Conservation (phyloP, 805 yeast genomes). For the Pichia thaimueangensis region DNA sequence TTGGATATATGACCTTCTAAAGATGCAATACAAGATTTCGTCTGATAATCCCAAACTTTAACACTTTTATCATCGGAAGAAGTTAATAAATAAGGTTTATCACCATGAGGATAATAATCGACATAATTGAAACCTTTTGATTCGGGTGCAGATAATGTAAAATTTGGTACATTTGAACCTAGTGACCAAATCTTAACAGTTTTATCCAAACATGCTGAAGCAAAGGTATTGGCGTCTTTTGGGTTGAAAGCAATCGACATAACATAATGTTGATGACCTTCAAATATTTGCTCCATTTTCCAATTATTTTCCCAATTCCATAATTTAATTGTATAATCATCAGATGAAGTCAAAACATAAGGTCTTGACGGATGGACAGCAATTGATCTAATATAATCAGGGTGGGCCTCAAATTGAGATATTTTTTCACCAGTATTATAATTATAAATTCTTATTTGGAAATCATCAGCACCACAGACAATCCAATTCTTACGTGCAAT, state of each 20-base stretch:
- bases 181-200: conserved; percentile 96
- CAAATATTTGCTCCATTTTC: conserved; percentile 84
- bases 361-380: conserved; percentile 95
- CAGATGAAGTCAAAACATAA: conserved; percentile 80
- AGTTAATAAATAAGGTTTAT: conserved; percentile 91
- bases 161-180: conserved; percentile 82
- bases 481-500: conserved; percentile 97
- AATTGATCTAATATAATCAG: conserved; percentile 89
- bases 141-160: conserved; percentile 86
- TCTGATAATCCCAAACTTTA: conserved; percentile 94
- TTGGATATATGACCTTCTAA: conserved; percentile 90
- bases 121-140: conserved; percentile 93
- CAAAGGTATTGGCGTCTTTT: conserved; percentile 95
- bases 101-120: conserved; percentile 94
- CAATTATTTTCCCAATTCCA: conserved; percentile 98
- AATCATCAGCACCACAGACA: conserved; percentile 93
- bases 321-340: conserved; percentile 83
- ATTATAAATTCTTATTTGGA: conserved; percentile 87
- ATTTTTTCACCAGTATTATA: conserved; percentile 94
- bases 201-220: conserved; percentile 92
- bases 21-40: conserved; percentile 91
- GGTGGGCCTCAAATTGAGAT: conserved; percentile 95
- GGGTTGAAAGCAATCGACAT: conserved; percentile 95
- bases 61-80: conserved; percentile 86
- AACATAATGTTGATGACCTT: conserved; percentile 93